Evolutionary conservation across 768 basidiomycete species (phyloP).

Genomic region (Leccinellum albellum): DNA sequence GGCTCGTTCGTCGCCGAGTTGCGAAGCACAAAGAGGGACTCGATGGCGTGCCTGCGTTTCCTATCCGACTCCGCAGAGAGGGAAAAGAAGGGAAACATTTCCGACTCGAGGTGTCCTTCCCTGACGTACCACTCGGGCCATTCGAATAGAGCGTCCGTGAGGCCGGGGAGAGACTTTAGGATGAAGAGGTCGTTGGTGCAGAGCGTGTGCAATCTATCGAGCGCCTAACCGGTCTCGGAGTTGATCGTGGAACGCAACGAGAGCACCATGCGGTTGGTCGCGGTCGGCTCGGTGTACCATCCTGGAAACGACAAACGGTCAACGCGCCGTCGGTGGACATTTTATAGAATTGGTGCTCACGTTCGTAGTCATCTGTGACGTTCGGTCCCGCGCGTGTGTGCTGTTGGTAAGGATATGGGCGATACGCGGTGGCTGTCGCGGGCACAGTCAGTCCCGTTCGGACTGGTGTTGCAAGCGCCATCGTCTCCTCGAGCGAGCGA

Average conservation of each 20-base stretch:
- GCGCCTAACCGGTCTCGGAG: slow-evolving; percentile 85
- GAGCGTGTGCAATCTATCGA: slow-evolving; percentile 81
- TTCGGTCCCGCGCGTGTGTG: slow-evolving; percentile 34
- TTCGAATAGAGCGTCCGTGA: no score
- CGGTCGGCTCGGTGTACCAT: slow-evolving; percentile 79
- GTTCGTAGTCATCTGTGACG: slow-evolving; percentile 73
- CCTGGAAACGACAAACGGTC: slow-evolving; percentile 39
- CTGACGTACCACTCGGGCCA: no score
- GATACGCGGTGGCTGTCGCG: slow-evolving; percentile 19
- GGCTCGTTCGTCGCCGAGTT: no score
- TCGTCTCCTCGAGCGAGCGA: no score
- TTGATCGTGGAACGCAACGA: slow-evolving; percentile 81
- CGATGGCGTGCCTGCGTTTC: no score
- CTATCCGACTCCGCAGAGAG: no score
- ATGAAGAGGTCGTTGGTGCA: slow-evolving; percentile 75
- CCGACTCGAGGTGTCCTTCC: no score
- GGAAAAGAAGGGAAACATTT: no score
- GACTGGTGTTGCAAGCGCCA: no score
- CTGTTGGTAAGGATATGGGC: slow-evolving; percentile 22
- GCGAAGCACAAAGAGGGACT: no score
- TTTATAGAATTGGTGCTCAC: slow-evolving; percentile 37
- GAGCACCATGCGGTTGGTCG: slow-evolving; percentile 87
- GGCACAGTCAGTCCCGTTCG: slow-evolving; percentile 19
- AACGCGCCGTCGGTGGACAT: not conserved
- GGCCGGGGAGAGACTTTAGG: slow-evolving; percentile 67